phyloP scores from a whole-genome alignment of 805 yeast species.

The Yarrowia keelungensis region DNA sequence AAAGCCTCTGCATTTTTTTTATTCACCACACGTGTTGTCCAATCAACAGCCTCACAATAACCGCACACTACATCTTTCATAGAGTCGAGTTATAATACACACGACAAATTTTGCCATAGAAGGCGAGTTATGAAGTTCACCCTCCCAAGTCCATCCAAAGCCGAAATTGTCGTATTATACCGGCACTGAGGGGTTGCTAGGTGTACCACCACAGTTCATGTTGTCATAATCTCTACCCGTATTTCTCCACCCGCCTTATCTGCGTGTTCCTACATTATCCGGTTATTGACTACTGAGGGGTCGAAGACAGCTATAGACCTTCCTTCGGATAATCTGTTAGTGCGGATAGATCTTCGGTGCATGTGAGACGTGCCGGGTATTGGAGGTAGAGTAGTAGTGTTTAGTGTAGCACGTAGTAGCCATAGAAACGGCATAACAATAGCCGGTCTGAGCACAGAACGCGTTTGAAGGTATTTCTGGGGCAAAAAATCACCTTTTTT shows the following conservation, averaged over 20 bases:
- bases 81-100: conserved; percentile 15
- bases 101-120: background rate
- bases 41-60: background rate
- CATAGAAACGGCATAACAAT: too few relatives aligned
- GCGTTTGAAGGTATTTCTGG: too few relatives aligned
- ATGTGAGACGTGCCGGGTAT: conserved; percentile 24
- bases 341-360: conserved; percentile 30
- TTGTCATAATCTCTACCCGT: too few relatives aligned
- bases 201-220: too few relatives aligned
- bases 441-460: too few relatives aligned
- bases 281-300: conserved; percentile 34
- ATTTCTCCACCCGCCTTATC: conserved; percentile 13
- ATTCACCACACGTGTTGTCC: background rate
- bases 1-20: too few relatives aligned
- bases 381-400: background rate
- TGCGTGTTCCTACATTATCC: conserved; percentile 10
- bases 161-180: too few relatives aligned
- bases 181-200: too few relatives aligned
- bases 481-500: background rate
- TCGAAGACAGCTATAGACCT: background rate
- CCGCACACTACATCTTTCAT: background rate
- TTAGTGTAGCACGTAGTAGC: background rate
- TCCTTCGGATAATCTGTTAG: conserved; percentile 28
- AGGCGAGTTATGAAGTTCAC: too few relatives aligned
- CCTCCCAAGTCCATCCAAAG: too few relatives aligned